Percentiles rank a stretch among this genome's conserved stretches.
Conservation (phyloP, 768 basidiomycete genomes). For the Pleurotus pulmonarius region DNA sequence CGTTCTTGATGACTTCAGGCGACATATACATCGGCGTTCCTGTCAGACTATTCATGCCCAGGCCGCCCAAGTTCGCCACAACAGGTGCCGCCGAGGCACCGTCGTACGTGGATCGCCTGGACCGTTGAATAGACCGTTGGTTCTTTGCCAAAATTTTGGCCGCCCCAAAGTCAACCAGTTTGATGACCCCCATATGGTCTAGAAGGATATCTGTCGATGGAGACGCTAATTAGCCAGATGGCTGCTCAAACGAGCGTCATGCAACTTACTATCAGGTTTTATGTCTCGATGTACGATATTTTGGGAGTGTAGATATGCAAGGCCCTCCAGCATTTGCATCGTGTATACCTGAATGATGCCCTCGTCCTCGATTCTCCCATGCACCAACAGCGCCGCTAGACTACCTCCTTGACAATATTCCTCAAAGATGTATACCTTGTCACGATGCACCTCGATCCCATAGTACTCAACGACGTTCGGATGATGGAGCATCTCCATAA, state of each 20-base stretch:
- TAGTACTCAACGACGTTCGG: constrained; percentile 98
- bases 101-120: constrained; percentile 55
- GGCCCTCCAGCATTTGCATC: constrained; percentile 93
- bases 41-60: constrained; percentile 75
- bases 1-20: constrained; percentile 96
- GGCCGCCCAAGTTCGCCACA: constrained; percentile 32
- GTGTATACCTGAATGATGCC: constrained; percentile 94
- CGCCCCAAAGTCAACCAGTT: constrained; percentile 96
- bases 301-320: constrained; percentile 90
- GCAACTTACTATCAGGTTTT: constrained; percentile 91
- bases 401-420: constrained; percentile 98
- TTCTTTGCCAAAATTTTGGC: constrained; percentile 94
- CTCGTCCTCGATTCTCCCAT: constrained; percentile 95
- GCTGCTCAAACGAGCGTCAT: not conserved
- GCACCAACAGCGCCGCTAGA: constrained; percentile 81
- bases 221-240: not conserved
- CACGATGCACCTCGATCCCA: constrained; percentile 97
- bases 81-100: constrained; percentile 18
- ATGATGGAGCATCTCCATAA: constrained; percentile 98
- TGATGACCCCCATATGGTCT: constrained; percentile 86
- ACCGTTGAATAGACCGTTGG: constrained; percentile 73
- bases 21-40: constrained; percentile 99
- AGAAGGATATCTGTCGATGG: constrained; percentile 80
- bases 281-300: constrained; percentile 95
- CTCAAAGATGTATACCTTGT: constrained; percentile 98